A percentile compares a stretch with the other conserved stretches of the same genome.
These are phyloP conservation scores for Eleusine indica DNA, from an alignment of 176 grass and related monocot genomes.

Conservation along the genomic window DNA sequence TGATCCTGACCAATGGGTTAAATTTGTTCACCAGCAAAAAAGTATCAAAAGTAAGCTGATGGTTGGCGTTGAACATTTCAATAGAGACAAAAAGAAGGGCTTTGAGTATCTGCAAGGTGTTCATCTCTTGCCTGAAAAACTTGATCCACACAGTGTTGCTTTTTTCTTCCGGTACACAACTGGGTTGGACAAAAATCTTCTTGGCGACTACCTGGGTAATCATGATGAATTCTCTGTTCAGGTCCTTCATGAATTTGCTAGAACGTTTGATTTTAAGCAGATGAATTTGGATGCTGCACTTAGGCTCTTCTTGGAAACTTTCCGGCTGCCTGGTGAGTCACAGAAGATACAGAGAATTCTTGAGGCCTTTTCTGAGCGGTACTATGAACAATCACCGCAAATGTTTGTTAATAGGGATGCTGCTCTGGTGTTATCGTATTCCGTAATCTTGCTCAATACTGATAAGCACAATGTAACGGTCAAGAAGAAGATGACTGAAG, in stretches of 20 bases:
- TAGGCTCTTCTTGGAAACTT: conserved; percentile 97
- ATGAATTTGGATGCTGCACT: conserved; percentile 95
- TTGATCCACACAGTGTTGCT: conserved; percentile 82
- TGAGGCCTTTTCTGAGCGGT: conserved; percentile 93
- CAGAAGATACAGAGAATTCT: conserved; percentile 98
- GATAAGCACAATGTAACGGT: conserved; percentile 96
- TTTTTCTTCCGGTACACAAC: conserved; percentile 84
- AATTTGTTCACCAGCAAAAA: conserved; percentile 82
- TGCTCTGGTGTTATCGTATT: conserved; percentile 88
- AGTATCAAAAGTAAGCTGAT: conserved; percentile 87
- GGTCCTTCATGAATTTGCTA: conserved; percentile 89
- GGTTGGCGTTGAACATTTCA: conserved; percentile 89
- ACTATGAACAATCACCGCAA: conserved; percentile 90
- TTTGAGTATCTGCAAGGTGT: conserved; percentile 89
- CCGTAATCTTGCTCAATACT: conserved; percentile 96
- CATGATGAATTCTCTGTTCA: conserved; percentile 91
- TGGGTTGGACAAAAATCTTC: conserved; percentile 91
- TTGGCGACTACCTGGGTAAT: conserved; percentile 92
- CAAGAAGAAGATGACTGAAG: conserved; percentile 99
- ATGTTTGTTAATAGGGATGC: conserved; percentile 91
- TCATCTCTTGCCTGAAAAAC: conserved; percentile 93
- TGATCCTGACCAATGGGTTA: conserved; percentile 85
- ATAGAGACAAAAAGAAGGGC: conserved; percentile 89
- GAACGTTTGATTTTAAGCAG: conserved; percentile 90
- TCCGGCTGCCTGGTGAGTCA: conserved; percentile 92